Conservation (phyloP, 192 early-diverging fungal species). For the Umbelopsis sp. region DNA sequence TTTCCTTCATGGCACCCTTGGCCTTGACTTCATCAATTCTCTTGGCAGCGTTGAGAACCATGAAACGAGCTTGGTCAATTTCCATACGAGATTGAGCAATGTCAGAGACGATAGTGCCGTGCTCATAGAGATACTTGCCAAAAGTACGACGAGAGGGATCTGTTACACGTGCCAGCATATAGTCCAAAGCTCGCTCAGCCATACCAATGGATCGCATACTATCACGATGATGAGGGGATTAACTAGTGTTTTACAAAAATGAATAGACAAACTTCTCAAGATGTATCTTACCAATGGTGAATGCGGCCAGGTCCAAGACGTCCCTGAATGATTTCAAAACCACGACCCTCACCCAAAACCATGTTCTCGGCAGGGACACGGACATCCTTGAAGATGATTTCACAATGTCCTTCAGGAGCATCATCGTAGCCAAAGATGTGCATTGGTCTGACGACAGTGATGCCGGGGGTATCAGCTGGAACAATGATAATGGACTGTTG, state of each 20-base stretch:
- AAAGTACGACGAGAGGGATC: conserved; percentile 82
- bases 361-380: conserved; percentile 87
- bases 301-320: conserved; percentile 95
- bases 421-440: conserved; percentile 94
- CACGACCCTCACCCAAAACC: conserved; percentile 93
- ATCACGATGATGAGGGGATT: not conserved
- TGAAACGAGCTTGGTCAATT: conserved; percentile 87
- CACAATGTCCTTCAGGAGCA: conserved; percentile 95
- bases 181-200: conserved; percentile 89
- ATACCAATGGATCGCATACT: conserved; percentile 92
- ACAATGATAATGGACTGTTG: conserved; percentile 94
- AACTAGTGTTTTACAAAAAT: not conserved
- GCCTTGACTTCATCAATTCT: conserved; percentile 88
- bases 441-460: conserved; percentile 84
- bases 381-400: conserved; percentile 90
- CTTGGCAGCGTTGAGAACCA: conserved; percentile 92
- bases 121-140: conserved; percentile 81
- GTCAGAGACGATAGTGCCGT: conserved; percentile 80
- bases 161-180: conserved; percentile 82
- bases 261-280: not conserved
- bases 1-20: conserved; percentile 90
- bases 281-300: conserved; percentile 78
- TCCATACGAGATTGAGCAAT: conserved; percentile 89
- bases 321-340: conserved; percentile 98
- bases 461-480: conserved; percentile 80